Percentiles rank a stretch among this genome's conserved stretches.
phyloP scores from a whole-genome alignment of 2,329 filamentous ascomycete species.

The Alternaria consortialis region DNA sequence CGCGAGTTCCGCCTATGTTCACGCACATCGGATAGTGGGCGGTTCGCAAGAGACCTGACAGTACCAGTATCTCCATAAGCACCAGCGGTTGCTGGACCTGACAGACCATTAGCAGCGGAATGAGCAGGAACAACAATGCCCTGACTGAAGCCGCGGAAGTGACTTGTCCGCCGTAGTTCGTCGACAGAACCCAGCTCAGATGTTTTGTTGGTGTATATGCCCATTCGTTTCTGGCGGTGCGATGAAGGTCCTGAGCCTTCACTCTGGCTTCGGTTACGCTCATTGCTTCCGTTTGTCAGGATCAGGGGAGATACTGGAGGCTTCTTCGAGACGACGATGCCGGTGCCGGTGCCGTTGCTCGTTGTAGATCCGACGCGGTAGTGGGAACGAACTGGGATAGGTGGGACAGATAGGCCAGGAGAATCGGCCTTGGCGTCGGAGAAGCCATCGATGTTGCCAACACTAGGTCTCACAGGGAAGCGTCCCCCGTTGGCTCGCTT shows the following conservation, averaged over 20 bases:
- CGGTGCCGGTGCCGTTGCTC: slow-evolving; percentile 51
- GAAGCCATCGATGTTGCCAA: slow-evolving; percentile 68
- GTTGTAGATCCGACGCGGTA: slow-evolving; percentile 78
- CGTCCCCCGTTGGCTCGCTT: slow-evolving; percentile 64
- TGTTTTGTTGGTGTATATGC: slow-evolving; percentile 66
- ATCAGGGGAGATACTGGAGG: slow-evolving; percentile 77
- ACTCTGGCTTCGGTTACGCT: slow-evolving; percentile 71
- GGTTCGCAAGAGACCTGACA: slow-evolving; percentile 51
- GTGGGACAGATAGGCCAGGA: slow-evolving; percentile 64
- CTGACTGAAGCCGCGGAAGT: slow-evolving; percentile 66
- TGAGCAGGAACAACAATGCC: slow-evolving; percentile 57
- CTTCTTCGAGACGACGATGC: slow-evolving; percentile 63
- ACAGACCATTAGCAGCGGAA: slow-evolving; percentile 35
- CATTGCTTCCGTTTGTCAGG: slow-evolving; percentile 71
- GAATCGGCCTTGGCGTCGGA: slow-evolving; percentile 54
- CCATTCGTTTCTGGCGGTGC: slow-evolving; percentile 67
- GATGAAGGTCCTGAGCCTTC: slow-evolving; percentile 64
- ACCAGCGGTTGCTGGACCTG: slow-evolving; percentile 45
- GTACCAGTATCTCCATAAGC: slow-evolving; percentile 48
- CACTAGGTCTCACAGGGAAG: slow-evolving; percentile 74
- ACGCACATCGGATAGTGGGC: slow-evolving; percentile 65
- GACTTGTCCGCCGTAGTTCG: slow-evolving; percentile 61
- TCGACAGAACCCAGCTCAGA: slow-evolving; percentile 64
- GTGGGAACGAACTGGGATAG: slow-evolving; percentile 82
- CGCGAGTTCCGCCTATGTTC: slow-evolving; percentile 62